Percentiles rank a stretch among this genome's conserved stretches.
Evolutionary conservation across 768 basidiomycete genomes (phyloP).

Genomic region (Saitozyma podzolica): DNA sequence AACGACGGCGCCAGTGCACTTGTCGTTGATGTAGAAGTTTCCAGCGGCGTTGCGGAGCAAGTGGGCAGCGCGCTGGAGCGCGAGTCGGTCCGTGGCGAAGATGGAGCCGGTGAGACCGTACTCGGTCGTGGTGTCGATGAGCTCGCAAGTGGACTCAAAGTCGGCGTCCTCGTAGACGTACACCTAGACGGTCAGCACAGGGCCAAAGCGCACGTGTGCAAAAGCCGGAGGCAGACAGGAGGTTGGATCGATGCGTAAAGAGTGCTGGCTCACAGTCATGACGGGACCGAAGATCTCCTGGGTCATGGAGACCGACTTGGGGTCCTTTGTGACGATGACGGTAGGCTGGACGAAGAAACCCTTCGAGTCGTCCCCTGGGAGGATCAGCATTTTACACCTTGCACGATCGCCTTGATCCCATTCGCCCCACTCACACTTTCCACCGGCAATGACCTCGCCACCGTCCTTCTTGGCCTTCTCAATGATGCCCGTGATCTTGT

Average conservation of each 20-base stretch:
- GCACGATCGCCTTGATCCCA: too few relatives aligned
- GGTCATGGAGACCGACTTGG: conserved; percentile 80
- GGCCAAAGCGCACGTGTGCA: not conserved
- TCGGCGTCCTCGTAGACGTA: conserved; percentile 86
- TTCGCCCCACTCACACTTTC: conserved; percentile 53
- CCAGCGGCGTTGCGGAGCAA: conserved; percentile 86
- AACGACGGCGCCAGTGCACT: conserved; percentile 68
- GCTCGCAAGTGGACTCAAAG: conserved; percentile 78
- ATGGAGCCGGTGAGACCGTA: conserved; percentile 96
- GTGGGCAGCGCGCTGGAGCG: conserved; percentile 75
- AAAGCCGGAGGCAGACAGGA: not conserved
- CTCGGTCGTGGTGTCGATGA: conserved; percentile 79
- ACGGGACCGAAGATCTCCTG: conserved; percentile 99
- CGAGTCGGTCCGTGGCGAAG: conserved; percentile 78
- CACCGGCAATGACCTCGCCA: conserved; percentile 86
- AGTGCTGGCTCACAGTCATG: conserved; percentile 64
- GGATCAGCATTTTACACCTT: not conserved
- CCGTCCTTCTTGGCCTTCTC: conserved; percentile 82
- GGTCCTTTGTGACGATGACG: conserved; percentile 87
- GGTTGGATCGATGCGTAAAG: not conserved
- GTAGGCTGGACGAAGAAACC: conserved; percentile 95
- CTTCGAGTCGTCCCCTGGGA: conserved; percentile 58
- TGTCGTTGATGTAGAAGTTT: conserved; percentile 95
- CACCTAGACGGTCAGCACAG: conserved; percentile 57
- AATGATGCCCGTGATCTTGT: conserved; percentile 80